Percentiles rank a stretch among this genome's conserved stretches.
Conservation (phyloP, 495 filamentous ascomycete species). For the Penicillium salamii region DNA sequence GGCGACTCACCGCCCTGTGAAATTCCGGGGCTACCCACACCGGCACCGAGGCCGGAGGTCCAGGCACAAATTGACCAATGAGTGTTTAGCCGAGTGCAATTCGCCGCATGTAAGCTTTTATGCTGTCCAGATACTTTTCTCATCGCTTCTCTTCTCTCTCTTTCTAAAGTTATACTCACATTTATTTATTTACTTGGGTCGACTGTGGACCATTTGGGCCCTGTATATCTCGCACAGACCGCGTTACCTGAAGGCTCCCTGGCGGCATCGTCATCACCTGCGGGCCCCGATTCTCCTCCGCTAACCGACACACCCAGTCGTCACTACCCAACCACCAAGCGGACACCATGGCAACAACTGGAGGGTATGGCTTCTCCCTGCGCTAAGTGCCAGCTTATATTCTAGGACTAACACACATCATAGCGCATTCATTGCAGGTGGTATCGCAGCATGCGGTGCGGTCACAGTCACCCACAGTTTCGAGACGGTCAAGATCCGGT, state of each 20-base stretch:
- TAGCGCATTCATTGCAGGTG: slow-evolving; percentile 85
- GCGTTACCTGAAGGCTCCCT: too few relatives aligned
- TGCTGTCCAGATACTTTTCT: slow-evolving; percentile 4
- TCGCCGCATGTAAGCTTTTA: slow-evolving; percentile 29
- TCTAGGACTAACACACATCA: slow-evolving; percentile 10
- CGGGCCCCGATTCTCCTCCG: slow-evolving; percentile 20
- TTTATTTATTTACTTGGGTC: too few relatives aligned
- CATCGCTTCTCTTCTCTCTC: slow-evolving; percentile 5
- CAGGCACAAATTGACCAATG: slow-evolving; percentile 18
- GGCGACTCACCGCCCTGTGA: neutral
- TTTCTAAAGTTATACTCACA: too few relatives aligned
- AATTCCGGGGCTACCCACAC: neutral
- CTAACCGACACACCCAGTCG: slow-evolving; percentile 11
- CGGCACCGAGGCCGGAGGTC: slow-evolving; percentile 16
- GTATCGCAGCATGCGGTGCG: slow-evolving; percentile 93
- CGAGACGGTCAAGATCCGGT: slow-evolving; percentile 99
- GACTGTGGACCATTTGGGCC: too few relatives aligned
- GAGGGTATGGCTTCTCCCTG: slow-evolving; percentile 37
- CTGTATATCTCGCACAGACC: too few relatives aligned
- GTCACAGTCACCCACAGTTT: slow-evolving; percentile 98
- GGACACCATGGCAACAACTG: slow-evolving; percentile 50
- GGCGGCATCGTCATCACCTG: neutral
- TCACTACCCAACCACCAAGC: neutral
- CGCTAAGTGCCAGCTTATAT: neutral
- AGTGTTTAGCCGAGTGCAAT: slow-evolving; percentile 2